Evolutionary conservation across 1,284 basidiomycete species (phyloP).

Genomic region (Leccinum angustisporum): DNA sequence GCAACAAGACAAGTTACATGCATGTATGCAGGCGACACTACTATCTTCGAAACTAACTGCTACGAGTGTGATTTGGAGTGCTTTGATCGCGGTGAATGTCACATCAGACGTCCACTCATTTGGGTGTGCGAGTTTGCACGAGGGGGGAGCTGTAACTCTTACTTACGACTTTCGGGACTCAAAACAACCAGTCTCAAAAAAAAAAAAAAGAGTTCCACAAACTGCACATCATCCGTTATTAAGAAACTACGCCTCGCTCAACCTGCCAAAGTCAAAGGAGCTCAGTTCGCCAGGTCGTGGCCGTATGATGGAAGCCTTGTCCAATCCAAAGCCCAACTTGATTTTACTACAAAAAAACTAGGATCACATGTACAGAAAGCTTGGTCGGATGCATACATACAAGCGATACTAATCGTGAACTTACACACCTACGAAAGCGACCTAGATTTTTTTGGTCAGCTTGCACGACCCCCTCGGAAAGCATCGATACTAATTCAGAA

Average conservation of each 20-base stretch:
- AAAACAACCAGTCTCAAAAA: neutral
- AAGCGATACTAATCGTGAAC: neutral
- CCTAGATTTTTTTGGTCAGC: neutral
- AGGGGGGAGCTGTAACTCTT: neutral
- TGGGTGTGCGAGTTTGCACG: neutral
- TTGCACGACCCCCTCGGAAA: neutral
- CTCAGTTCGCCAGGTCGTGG: neutral
- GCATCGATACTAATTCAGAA: neutral
- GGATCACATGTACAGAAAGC: neutral
- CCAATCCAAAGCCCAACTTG: neutral
- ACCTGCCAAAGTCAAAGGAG: neutral
- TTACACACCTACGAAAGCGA: neutral
- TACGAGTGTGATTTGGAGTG: neutral
- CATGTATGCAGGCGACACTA: neutral
- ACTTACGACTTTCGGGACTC: neutral
- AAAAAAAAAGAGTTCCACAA: neutral
- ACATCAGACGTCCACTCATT: neutral
- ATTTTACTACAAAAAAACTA: neutral
- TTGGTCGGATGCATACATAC: neutral
- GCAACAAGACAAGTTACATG: constrained; percentile 14
- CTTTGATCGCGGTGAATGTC: neutral
- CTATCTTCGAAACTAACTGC: neutral
- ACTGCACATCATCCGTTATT: constrained; percentile 1
- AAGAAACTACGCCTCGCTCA: neutral
- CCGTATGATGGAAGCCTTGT: neutral